These are phyloP conservation scores for Camptophora hylomeconis DNA, from an alignment of 2,329 filamentous ascomycete species.

Conservation along the genomic window DNA sequence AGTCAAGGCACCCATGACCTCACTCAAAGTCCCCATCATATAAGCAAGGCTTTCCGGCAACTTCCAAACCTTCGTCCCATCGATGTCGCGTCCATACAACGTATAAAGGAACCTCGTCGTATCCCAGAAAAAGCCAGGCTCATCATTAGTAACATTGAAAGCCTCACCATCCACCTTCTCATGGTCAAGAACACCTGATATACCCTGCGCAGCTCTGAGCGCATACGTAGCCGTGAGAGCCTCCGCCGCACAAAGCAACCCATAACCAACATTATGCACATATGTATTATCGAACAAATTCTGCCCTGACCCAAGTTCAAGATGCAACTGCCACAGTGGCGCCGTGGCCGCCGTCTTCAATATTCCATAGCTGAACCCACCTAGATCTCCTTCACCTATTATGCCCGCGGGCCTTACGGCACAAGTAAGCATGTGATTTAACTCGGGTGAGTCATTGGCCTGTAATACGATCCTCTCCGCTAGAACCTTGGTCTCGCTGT, in stretches of 20 bases:
- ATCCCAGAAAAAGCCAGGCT: constrained; percentile 84
- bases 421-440: constrained; percentile 55
- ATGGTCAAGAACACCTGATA: constrained; percentile 47
- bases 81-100: constrained; percentile 30
- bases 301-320: constrained; percentile 66
- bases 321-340: constrained; percentile 48
- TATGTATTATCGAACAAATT: constrained; percentile 63
- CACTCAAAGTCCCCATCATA: constrained; percentile 28
- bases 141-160: constrained; percentile 83
- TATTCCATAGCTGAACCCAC: constrained; percentile 59
- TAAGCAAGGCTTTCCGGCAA: constrained; percentile 28
- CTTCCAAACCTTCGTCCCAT: constrained; percentile 27
- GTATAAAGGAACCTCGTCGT: constrained; percentile 69
- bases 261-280: constrained; percentile 58
- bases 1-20: constrained; percentile 28
- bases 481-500: constrained; percentile 78
- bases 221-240: constrained; percentile 52
- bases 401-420: constrained; percentile 78
- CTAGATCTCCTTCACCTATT: constrained; percentile 71
- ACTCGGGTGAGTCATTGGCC: constrained; percentile 49
- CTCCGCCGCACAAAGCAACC: constrained; percentile 67
- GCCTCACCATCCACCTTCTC: constrained; percentile 72
- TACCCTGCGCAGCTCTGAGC: constrained; percentile 23
- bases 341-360: constrained; percentile 54
- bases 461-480: constrained; percentile 71